These are phyloP conservation scores for Metschnikowia kofuensis DNA, from an alignment of 805 yeast species.

Conservation along the genomic window DNA sequence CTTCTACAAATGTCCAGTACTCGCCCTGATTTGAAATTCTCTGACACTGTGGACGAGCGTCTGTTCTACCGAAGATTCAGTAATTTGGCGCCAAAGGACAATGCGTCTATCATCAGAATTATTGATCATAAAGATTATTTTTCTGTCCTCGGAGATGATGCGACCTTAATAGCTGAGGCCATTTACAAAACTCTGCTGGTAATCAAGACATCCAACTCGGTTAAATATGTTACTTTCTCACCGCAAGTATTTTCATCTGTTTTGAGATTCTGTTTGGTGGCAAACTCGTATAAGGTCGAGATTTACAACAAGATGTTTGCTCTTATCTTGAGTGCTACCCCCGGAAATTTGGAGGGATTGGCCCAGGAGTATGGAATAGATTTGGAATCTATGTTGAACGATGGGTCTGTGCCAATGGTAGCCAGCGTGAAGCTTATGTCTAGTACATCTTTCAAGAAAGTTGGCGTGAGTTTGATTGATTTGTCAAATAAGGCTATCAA, in stretches of 20 bases:
- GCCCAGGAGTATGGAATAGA: conserved; percentile 36
- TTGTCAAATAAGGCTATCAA: conserved; percentile 65
- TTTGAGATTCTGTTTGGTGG: conserved; percentile 63
- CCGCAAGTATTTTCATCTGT: conserved; percentile 68
- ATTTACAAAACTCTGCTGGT: conserved; percentile 84
- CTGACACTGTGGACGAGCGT: conserved; percentile 43
- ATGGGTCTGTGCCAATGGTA: conserved; percentile 39
- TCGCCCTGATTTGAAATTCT: conserved; percentile 45
- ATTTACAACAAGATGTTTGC: conserved; percentile 70
- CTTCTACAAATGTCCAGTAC: conserved; percentile 33
- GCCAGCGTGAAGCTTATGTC: conserved; percentile 37
- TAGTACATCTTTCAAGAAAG: conserved; percentile 41
- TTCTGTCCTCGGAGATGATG: conserved; percentile 71
- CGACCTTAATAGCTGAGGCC: conserved; percentile 74
- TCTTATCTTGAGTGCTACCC: conserved; percentile 64
- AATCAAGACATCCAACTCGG: conserved; percentile 54
- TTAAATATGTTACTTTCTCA: conserved; percentile 72
- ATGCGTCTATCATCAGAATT: conserved; percentile 55
- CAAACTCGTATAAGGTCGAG: conserved; percentile 73
- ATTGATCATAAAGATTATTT: conserved; percentile 81
- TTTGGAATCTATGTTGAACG: conserved; percentile 60
- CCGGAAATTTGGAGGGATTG: conserved; percentile 75
- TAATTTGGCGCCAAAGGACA: conserved; percentile 47
- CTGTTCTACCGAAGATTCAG: conserved; percentile 43
- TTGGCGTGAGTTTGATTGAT: conserved; percentile 82